A percentile compares a stretch with the other conserved stretches of the same genome.
Conservation (phyloP, 805 yeast genomes). For the Metschnikowia gruessii region DNA sequence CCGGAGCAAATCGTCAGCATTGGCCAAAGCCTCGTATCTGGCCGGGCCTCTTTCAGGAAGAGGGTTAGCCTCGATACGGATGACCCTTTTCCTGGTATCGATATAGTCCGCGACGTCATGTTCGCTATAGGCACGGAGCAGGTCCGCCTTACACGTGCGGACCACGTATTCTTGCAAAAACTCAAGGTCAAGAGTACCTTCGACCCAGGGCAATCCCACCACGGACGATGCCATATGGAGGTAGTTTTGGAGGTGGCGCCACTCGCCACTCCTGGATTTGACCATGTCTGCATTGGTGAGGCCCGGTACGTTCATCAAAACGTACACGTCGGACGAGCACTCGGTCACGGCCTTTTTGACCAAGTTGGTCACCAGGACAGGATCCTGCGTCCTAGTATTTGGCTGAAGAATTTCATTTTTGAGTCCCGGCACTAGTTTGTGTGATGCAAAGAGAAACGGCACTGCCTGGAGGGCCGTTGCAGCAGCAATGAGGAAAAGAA, state of each 20-base stretch:
- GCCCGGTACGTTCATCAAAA: slow-evolving; percentile 41
- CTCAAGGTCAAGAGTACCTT: slow-evolving; percentile 41
- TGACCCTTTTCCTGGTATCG: slow-evolving; percentile 61
- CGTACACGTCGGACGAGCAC: slow-evolving; percentile 39
- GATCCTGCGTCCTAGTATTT: slow-evolving; percentile 22
- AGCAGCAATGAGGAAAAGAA: neutral
- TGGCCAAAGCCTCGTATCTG: slow-evolving; percentile 29
- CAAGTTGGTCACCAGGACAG: slow-evolving; percentile 31
- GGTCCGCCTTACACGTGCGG: slow-evolving; percentile 51
- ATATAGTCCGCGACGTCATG: slow-evolving; percentile 53
- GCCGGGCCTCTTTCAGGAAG: slow-evolving; percentile 29
- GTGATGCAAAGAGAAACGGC: slow-evolving; percentile 41
- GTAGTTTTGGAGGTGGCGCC: slow-evolving; percentile 50
- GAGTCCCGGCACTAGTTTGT: slow-evolving; percentile 35
- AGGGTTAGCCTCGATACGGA: slow-evolving; percentile 55
- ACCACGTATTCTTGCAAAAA: slow-evolving; percentile 41
- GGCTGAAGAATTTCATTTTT: slow-evolving; percentile 23
- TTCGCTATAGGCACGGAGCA: slow-evolving; percentile 40
- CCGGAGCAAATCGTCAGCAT: slow-evolving; percentile 49
- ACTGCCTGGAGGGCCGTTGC: slow-evolving; percentile 20
- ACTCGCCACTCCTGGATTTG: slow-evolving; percentile 32
- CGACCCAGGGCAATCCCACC: slow-evolving; percentile 54
- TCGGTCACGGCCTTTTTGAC: slow-evolving; percentile 35
- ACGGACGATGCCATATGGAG: slow-evolving; percentile 58
- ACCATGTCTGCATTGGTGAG: slow-evolving; percentile 30